Conservation (phyloP, 2,329 filamentous ascomycete species). For the Pseudocercospora pini-densiflorae region DNA sequence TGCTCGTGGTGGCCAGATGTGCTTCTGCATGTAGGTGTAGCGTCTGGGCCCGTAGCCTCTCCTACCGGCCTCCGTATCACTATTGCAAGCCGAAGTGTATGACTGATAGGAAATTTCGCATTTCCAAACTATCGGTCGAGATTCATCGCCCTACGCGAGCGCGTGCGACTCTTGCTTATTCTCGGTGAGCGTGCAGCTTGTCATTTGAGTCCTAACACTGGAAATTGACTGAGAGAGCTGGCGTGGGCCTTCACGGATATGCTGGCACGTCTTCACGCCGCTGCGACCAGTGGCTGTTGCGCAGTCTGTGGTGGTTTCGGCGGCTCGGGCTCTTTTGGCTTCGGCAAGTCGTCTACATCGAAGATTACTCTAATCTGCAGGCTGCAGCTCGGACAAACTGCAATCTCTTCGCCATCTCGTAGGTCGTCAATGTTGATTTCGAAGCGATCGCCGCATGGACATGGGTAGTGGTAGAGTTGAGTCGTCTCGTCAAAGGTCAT, state of each 20-base stretch:
- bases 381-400: constrained; percentile 96
- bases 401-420: constrained; percentile 87
- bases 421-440: constrained; percentile 86
- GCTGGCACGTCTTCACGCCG: constrained; percentile 23
- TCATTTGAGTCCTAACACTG: neutral
- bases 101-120: neutral
- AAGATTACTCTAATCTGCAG: constrained; percentile 96
- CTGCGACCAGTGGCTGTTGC: constrained; percentile 31
- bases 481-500: constrained; percentile 86
- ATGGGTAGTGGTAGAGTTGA: constrained; percentile 94
- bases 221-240: neutral
- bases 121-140: neutral
- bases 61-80: neutral
- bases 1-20: neutral
- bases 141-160: neutral
- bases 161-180: neutral
- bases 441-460: constrained; percentile 95
- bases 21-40: neutral
- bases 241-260: neutral
- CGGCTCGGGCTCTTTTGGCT: constrained; percentile 41
- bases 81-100: neutral
- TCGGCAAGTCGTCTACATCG: constrained; percentile 65
- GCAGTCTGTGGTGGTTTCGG: constrained; percentile 13
- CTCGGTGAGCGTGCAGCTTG: neutral
- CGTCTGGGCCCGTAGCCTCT: neutral